Conservation (phyloP, 2,329 filamentous ascomycete genomes). For the Teratosphaeriaceae sp. region DNA sequence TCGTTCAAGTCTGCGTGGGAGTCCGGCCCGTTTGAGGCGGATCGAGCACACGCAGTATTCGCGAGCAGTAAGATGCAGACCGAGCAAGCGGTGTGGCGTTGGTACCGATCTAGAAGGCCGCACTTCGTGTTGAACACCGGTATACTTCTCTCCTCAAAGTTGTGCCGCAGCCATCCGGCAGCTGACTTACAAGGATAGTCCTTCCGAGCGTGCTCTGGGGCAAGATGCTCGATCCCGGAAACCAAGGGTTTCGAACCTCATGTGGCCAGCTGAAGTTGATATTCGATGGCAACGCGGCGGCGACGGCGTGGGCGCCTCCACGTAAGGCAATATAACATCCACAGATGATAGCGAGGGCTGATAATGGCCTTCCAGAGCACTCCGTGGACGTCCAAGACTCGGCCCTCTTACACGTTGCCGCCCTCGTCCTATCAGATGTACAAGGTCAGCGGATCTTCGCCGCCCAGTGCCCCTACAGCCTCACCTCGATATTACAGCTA, state of each 20-base stretch:
- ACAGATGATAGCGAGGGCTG: background rate
- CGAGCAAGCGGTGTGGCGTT: slow-evolving; percentile 41
- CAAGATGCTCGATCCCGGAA: slow-evolving; percentile 6
- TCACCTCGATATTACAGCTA: slow-evolving; percentile 35
- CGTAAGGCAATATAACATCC: slow-evolving; percentile 7
- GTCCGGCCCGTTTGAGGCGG: slow-evolving; percentile 20
- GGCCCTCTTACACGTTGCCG: slow-evolving; percentile 46
- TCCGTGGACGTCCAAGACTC: slow-evolving; percentile 41
- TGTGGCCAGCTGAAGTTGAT: slow-evolving; percentile 7
- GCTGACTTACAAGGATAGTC: slow-evolving; percentile 5
- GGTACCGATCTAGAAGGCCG: slow-evolving; percentile 34
- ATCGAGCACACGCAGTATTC: slow-evolving; percentile 29
- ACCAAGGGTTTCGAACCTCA: slow-evolving; percentile 5
- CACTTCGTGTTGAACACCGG: slow-evolving; percentile 38
- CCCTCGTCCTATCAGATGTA: slow-evolving; percentile 40
- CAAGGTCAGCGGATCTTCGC: slow-evolving; percentile 46
- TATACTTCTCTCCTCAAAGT: slow-evolving; percentile 31
- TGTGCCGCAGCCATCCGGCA: slow-evolving; percentile 39
- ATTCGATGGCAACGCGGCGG: slow-evolving; percentile 7
- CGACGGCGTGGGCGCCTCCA: slow-evolving; percentile 8
- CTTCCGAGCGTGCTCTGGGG: slow-evolving; percentile 11
- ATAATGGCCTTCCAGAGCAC: slow-evolving; percentile 22
- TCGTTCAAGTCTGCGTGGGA: slow-evolving; percentile 28
- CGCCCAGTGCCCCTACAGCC: slow-evolving; percentile 39
- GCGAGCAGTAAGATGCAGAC: slow-evolving; percentile 38